These are phyloP conservation scores for Mucor piriformis DNA, from an alignment of 371 early-diverging fungal genomes.

Conservation along the genomic window DNA sequence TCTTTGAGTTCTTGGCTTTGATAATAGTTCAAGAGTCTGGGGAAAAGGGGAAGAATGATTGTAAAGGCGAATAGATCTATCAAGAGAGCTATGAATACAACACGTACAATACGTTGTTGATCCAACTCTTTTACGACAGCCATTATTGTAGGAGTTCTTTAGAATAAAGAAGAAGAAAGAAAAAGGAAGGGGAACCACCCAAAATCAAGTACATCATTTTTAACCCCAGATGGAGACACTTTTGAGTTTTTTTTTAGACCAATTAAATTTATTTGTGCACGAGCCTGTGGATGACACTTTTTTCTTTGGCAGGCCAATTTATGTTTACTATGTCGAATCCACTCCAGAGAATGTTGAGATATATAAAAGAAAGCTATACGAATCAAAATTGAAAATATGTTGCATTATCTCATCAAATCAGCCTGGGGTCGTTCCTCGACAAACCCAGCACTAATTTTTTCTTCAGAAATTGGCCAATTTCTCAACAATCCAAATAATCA, in stretches of 20 bases:
- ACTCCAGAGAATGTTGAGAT: constrained; percentile 13
- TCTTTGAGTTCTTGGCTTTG: constrained; percentile 52
- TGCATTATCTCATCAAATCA: constrained; percentile 13
- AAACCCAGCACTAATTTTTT: constrained; percentile 2
- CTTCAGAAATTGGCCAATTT: neutral
- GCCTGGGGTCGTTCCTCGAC: constrained; percentile 12
- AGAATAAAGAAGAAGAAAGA: neutral
- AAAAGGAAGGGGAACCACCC: neutral
- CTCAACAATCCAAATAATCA: neutral
- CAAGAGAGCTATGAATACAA: constrained; percentile 75
- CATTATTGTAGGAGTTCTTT: neutral
- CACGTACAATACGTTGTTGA: constrained; percentile 21
- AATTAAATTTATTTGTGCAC: too few relatives aligned
- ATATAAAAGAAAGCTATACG: constrained; percentile 1
- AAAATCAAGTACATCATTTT: neutral
- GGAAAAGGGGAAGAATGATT: constrained; percentile 93
- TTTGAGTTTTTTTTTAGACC: too few relatives aligned
- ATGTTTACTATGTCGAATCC: constrained; percentile 16
- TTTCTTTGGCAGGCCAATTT: neutral
- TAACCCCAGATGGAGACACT: too few relatives aligned
- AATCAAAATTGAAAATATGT: constrained; percentile 9
- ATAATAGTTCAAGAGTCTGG: constrained; percentile 69
- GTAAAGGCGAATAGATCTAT: constrained; percentile 97
- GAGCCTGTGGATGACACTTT: too few relatives aligned
- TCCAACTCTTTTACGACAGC: constrained; percentile 5